Evolutionary conservation across 805 yeast species (phyloP), one percentile per base, ranked within the genome.

Genomic region (Ogataea philodendri): DNA sequence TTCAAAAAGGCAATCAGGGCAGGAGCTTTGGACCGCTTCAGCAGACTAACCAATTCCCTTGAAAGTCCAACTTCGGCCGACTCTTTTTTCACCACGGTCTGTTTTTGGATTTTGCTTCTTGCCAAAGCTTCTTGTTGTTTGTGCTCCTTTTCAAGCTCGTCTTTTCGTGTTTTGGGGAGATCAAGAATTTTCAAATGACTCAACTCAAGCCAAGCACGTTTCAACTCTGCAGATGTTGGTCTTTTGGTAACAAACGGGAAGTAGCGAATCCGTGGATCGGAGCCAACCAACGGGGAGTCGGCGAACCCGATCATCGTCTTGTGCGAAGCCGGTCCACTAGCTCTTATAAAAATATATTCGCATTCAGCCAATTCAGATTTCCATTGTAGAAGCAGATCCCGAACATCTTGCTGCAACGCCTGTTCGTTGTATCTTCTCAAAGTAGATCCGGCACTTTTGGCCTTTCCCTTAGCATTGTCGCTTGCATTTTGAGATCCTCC

Each of bases 401-500:
- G 70, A n/a, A 93, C 78, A 44, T 93, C 98, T 35, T 72, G 69
- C 37, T 75, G 75, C 38, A 93, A 67, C 1, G 90, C 90, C 38
- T 78, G 81, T 60, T 93, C 98, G 52, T 89, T 90, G 51, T 87
- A 80, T 42, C 98, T 71, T 65, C 98, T 78, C 29, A 93, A 69
- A 35, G 78, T 77, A 1, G 97, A 83, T 33, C 98, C 98, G 0
- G 96, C 98, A 16, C 96, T 87, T 44, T 87, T 87, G 6, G 97
- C 97, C 57, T 89, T 90, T 4, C 98, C 97, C 47, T 83, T 76
- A 1, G 95, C 84, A 53, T 82, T 86, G 60, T 93, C 98, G 60
- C 76, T 82, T 1, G 97, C 89, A 46, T 89, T 76, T 57, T 93
- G 98, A 0, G 97, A 75, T 1, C 98, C 98, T 67, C 98, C 98